Evolutionary conservation across 2,329 filamentous ascomycete genomes (phyloP).

Genomic region (Phaeosphaeriaceae sp.): DNA sequence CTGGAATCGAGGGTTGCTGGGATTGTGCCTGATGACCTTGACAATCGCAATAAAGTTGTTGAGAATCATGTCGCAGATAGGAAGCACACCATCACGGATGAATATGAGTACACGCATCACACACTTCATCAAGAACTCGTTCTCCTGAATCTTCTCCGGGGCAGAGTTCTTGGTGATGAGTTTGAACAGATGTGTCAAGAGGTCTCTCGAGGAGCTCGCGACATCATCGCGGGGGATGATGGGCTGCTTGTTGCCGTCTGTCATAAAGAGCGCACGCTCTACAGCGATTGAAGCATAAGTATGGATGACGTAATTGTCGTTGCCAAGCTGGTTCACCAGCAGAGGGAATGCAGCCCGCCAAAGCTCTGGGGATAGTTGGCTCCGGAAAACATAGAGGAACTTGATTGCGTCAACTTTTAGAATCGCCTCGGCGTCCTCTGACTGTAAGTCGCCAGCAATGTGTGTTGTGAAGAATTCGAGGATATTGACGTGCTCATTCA

Average conservation of each 20-base stretch:
- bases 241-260: conserved; percentile 75
- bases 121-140: conserved; percentile 98
- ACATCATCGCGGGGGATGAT: conserved; percentile 83
- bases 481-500: conserved; percentile 82
- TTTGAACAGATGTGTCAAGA: conserved; percentile 88
- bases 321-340: conserved; percentile 88
- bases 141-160: conserved; percentile 95
- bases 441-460: conserved; percentile 85
- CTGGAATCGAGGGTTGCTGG: conserved; percentile 96
- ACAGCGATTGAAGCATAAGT: conserved; percentile 96
- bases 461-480: conserved; percentile 95
- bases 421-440: conserved; percentile 77
- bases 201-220: conserved; percentile 80
- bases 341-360: conserved; percentile 91
- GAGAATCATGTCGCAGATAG: conserved; percentile 79
- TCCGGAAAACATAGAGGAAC: conserved; percentile 95
- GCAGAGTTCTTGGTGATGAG: conserved; percentile 85
- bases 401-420: conserved; percentile 98
- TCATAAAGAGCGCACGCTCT: conserved; percentile 88
- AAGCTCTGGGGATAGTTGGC: conserved; percentile 88
- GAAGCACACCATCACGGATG: conserved; percentile 79
- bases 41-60: conserved; percentile 88
- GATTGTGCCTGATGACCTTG: conserved; percentile 89
- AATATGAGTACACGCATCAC: conserved; percentile 98
- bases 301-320: conserved; percentile 93